A percentile compares a stretch with the other conserved stretches of the same genome.
Evolutionary conservation across 805 yeast genomes (phyloP).

Genomic region (Ogataea nitratoaversa): DNA sequence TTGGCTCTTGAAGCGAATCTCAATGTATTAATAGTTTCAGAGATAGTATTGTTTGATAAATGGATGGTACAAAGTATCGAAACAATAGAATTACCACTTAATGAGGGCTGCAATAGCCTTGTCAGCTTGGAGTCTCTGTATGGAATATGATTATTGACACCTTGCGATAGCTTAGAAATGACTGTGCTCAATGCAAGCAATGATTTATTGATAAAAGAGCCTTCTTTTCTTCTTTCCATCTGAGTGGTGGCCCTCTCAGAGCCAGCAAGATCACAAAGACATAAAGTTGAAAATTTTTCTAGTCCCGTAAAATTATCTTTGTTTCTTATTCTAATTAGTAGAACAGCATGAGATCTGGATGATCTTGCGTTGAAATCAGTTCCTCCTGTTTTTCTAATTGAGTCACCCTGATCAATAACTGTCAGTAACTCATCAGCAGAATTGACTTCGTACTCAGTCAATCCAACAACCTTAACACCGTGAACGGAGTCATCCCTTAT

Average conservation of each 20-base stretch:
- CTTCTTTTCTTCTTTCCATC: slow-evolving; percentile 84
- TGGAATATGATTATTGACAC: slow-evolving; percentile 60
- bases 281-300: slow-evolving; percentile 54
- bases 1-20: slow-evolving; percentile 93
- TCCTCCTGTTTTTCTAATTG: slow-evolving; percentile 72
- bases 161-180: slow-evolving; percentile 63
- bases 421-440: slow-evolving; percentile 57
- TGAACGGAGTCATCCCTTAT: slow-evolving; percentile 70
- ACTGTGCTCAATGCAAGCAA: slow-evolving; percentile 87
- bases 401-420: slow-evolving; percentile 66
- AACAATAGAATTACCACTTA: slow-evolving; percentile 81
- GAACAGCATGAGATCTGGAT: slow-evolving; percentile 88
- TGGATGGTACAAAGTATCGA: slow-evolving; percentile 86
- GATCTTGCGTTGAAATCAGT: slow-evolving; percentile 87
- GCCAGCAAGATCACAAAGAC: slow-evolving; percentile 94
- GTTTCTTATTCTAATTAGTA: slow-evolving; percentile 57
- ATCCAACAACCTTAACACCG: slow-evolving; percentile 75
- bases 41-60: slow-evolving; percentile 50
- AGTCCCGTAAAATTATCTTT: slow-evolving; percentile 37
- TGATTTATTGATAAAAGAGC: slow-evolving; percentile 88
- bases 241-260: slow-evolving; percentile 84
- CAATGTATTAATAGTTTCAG: slow-evolving; percentile 82
- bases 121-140: slow-evolving; percentile 93
- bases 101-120: slow-evolving; percentile 83
- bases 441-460: slow-evolving; percentile 55